phyloP scores from a whole-genome alignment of 768 basidiomycete genomes.

The Mycena galopus region DNA sequence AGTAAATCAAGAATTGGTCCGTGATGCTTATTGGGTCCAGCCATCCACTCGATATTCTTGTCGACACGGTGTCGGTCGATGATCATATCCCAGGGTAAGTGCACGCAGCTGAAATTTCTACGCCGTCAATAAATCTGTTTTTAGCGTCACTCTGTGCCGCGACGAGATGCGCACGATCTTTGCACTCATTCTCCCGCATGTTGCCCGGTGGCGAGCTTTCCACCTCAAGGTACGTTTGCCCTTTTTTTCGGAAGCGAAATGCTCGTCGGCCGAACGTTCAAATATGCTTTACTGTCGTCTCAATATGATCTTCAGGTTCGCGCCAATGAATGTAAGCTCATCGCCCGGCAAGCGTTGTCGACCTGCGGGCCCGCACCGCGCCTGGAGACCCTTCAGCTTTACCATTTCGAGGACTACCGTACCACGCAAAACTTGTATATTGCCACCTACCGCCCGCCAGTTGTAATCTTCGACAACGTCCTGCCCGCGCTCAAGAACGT shows the following conservation, averaged over 20 bases:
- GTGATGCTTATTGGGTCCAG: constrained; percentile 7
- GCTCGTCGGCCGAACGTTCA: neutral
- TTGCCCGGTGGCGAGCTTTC: constrained; percentile 69
- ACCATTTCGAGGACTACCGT: constrained; percentile 72
- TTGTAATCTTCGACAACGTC: constrained; percentile 66
- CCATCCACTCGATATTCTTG: constrained; percentile 62
- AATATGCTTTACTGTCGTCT: neutral
- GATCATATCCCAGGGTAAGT: constrained; percentile 59
- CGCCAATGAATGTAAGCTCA: constrained; percentile 68
- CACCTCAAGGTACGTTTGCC: constrained; percentile 56
- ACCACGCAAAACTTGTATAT: constrained; percentile 64
- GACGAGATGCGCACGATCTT: constrained; percentile 63
- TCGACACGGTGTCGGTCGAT: constrained; percentile 65
- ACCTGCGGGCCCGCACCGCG: constrained; percentile 66
- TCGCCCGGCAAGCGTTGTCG: constrained; percentile 63
- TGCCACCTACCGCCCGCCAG: constrained; percentile 71
- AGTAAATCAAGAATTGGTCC: neutral
- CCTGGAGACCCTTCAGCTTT: constrained; percentile 72
- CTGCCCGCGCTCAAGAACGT: constrained; percentile 67
- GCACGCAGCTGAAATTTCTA: neutral
- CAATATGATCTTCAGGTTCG: constrained; percentile 50
- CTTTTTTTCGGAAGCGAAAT: constrained; percentile 6
- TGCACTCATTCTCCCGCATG: constrained; percentile 58
- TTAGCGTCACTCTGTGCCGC: constrained; percentile 60
- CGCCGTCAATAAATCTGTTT: neutral